phyloP scores from a whole-genome alignment of 2,329 filamentous ascomycete species.

The Calonectria henricotiae region DNA sequence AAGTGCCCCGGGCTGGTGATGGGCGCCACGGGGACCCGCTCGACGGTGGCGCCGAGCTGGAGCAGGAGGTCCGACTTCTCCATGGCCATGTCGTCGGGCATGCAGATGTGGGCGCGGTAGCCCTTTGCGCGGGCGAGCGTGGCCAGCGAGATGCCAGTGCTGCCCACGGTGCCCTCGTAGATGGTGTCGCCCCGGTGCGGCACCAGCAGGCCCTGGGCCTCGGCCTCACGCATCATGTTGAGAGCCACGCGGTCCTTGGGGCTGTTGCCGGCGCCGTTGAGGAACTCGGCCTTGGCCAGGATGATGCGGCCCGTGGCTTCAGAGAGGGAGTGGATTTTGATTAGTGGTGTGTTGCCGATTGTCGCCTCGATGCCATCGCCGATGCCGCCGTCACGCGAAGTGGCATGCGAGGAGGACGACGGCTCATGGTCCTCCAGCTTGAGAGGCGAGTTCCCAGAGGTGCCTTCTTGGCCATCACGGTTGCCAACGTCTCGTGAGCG shows the following conservation, averaged over 20 bases:
- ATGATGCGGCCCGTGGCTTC: constrained; percentile 91
- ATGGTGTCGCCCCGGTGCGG: constrained; percentile 92
- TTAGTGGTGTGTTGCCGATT: constrained; percentile 93
- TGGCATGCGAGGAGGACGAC: constrained; percentile 42
- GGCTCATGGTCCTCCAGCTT: constrained; percentile 72
- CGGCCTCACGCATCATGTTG: constrained; percentile 88
- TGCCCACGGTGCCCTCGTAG: constrained; percentile 97
- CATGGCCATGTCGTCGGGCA: constrained; percentile 90
- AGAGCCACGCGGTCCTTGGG: constrained; percentile 97
- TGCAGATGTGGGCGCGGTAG: constrained; percentile 95
- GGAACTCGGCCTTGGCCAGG: constrained; percentile 94
- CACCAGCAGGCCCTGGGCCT: constrained; percentile 81
- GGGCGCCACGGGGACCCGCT: constrained; percentile 90
- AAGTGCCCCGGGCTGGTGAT: constrained; percentile 96
- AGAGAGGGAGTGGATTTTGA: constrained; percentile 88
- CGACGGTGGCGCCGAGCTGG: constrained; percentile 93
- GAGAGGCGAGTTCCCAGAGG: constrained; percentile 67
- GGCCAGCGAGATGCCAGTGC: constrained; percentile 95
- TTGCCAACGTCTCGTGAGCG: constrained; percentile 43
- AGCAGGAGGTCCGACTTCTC: constrained; percentile 93
- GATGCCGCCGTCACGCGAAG: constrained; percentile 58
- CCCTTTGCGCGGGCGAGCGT: constrained; percentile 90
- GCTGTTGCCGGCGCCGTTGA: constrained; percentile 94
- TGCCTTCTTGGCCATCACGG: constrained; percentile 57
- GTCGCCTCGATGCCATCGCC: constrained; percentile 89